These are phyloP conservation scores for Raddia distichophylla DNA, from an alignment of 176 grass and related monocot genomes.

Conservation along the genomic window DNA sequence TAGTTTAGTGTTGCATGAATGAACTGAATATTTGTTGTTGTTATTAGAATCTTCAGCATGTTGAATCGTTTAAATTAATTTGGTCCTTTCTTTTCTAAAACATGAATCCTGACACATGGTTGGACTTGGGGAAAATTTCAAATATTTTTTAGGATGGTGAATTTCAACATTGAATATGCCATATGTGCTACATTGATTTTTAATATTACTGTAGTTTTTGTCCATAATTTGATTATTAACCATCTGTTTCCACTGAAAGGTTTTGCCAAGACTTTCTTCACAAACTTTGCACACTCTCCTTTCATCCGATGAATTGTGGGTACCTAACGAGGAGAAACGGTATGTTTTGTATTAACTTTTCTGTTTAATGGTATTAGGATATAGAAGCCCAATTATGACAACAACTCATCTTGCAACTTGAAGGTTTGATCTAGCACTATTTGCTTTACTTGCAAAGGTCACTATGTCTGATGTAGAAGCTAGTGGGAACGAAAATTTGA, in stretches of 20 bases:
- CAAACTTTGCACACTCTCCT: constrained; percentile 92
- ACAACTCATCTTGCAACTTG: constrained; percentile 36
- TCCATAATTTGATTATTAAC: constrained; percentile 30
- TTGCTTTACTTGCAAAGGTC: constrained; percentile 81
- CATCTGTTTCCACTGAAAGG: constrained; percentile 57
- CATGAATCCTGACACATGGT: neutral
- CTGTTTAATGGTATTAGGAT: constrained; percentile 29
- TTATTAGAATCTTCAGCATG: neutral
- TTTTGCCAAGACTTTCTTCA: constrained; percentile 92
- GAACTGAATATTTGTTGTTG: constrained; percentile 7
- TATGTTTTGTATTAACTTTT: constrained; percentile 43
- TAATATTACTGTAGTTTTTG: neutral
- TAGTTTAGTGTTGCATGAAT: neutral
- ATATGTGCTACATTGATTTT: constrained; percentile 3
- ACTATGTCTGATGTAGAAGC: constrained; percentile 58
- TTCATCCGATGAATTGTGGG: constrained; percentile 94
- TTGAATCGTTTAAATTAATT: constrained; percentile 8
- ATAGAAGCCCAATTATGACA: constrained; percentile 29
- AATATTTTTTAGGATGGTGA: neutral
- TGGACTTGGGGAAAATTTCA: neutral
- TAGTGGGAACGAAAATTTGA: constrained; percentile 52
- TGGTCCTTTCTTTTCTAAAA: neutral
- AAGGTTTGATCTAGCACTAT: constrained; percentile 98
- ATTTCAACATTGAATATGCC: constrained; percentile 10
- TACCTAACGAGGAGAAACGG: constrained; percentile 98